A percentile compares a stretch with the other conserved stretches of the same genome.
Evolutionary conservation across 768 basidiomycete species (phyloP).

Genomic region (Leucosporidium creatinivorum): DNA sequence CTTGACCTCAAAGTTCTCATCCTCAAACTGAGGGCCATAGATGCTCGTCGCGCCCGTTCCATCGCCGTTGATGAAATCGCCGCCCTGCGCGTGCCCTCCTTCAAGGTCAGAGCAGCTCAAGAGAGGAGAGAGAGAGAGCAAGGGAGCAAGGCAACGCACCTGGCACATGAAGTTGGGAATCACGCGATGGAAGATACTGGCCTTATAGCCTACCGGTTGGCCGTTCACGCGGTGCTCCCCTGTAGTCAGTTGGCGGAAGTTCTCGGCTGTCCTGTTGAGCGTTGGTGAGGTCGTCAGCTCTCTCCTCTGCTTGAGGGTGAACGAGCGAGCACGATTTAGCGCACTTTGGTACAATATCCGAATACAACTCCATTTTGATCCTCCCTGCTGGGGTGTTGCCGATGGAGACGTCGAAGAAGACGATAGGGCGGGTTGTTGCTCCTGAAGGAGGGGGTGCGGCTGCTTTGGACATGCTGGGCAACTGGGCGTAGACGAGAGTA

Average conservation of each 20-base stretch:
- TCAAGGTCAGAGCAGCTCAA: neutral
- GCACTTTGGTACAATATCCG: constrained; percentile 89
- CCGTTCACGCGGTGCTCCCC: constrained; percentile 76
- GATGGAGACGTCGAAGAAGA: constrained; percentile 95
- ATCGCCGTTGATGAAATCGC: constrained; percentile 89
- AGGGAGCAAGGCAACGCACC: neutral
- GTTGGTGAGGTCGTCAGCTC: neutral
- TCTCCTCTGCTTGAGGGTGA: too few relatives aligned
- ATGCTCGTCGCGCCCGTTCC: constrained; percentile 96
- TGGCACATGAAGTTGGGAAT: constrained; percentile 57
- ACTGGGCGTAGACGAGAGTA: neutral
- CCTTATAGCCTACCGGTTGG: constrained; percentile 36
- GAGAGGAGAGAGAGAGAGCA: neutral
- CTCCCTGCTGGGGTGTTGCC: constrained; percentile 93
- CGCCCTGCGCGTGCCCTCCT: constrained; percentile 47
- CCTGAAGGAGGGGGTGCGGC: neutral
- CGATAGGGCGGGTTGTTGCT: constrained; percentile 76
- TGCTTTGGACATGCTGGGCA: neutral
- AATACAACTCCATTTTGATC: constrained; percentile 95
- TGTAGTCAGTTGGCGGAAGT: constrained; percentile 93
- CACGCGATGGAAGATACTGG: constrained; percentile 33
- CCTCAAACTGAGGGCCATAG: constrained; percentile 87
- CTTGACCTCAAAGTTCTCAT: constrained; percentile 90
- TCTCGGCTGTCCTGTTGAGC: constrained; percentile 75
- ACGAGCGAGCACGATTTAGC: neutral